Percentiles rank a stretch among this genome's conserved stretches.
Evolutionary conservation across 306 rosid genomes (phyloP).

Genomic region (Vicia faba): DNA sequence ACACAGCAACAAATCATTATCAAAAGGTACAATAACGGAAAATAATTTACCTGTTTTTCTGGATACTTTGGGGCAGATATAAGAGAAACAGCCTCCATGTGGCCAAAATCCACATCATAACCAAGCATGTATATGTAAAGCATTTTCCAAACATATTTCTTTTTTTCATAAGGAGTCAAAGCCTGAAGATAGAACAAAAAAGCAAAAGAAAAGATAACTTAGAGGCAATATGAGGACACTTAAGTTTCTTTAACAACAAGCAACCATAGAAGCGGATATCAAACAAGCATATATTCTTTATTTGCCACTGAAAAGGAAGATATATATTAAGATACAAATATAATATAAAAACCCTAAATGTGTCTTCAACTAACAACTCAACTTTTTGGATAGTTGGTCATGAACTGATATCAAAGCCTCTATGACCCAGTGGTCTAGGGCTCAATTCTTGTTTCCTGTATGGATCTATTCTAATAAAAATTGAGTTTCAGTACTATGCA

Average conservation of each 20-base stretch:
- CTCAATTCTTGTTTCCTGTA: too few relatives aligned
- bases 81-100: slow-evolving; percentile 98
- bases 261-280: slow-evolving; percentile 1
- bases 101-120: slow-evolving; percentile 99
- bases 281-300: neutral
- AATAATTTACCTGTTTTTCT: slow-evolving; percentile 79
- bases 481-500: too few relatives aligned
- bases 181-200: slow-evolving; percentile 59
- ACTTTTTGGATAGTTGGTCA: neutral
- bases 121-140: slow-evolving; percentile 97
- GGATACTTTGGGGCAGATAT: slow-evolving; percentile 99
- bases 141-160: slow-evolving; percentile 99
- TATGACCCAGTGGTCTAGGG: neutral
- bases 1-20: neutral
- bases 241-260: slow-evolving; percentile 32
- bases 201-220: slow-evolving; percentile 20
- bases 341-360: neutral
- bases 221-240: slow-evolving; percentile 7
- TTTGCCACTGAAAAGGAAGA: slow-evolving; percentile 1
- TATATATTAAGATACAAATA: neutral
- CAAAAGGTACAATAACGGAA: slow-evolving; percentile 6
- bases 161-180: slow-evolving; percentile 91
- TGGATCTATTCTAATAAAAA: too few relatives aligned
- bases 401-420: neutral
- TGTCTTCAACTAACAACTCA: neutral